These are phyloP conservation scores for Tuctoria greenei DNA, from an alignment of 176 grass and related monocot species.

Conservation along the genomic window DNA sequence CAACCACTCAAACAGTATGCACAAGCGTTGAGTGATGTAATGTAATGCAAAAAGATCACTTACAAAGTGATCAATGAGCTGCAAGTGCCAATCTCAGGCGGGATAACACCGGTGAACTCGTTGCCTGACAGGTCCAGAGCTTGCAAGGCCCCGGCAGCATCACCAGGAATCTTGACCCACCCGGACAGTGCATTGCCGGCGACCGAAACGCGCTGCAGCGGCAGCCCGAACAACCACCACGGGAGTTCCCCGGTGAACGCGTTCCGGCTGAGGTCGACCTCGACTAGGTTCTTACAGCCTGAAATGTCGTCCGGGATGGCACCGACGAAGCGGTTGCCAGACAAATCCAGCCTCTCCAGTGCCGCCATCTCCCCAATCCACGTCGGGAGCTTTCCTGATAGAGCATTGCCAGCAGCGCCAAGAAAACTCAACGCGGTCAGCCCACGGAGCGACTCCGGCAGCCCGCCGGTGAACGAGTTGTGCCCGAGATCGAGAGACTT, in stretches of 20 bases:
- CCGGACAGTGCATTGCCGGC: constrained; percentile 63
- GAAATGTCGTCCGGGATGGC: constrained; percentile 54
- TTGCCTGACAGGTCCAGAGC: constrained; percentile 68
- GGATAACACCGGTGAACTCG: constrained; percentile 48
- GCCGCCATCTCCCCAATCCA: constrained; percentile 77
- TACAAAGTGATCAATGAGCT: constrained; percentile 57
- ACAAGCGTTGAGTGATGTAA: neutral
- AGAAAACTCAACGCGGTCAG: constrained; percentile 54
- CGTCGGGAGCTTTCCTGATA: constrained; percentile 49
- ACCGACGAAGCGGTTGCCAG: constrained; percentile 56
- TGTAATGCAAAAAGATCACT: constrained; percentile 26
- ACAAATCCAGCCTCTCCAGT: constrained; percentile 68
- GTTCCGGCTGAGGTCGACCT: constrained; percentile 62
- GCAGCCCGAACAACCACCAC: constrained; percentile 57
- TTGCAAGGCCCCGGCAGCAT: constrained; percentile 22
- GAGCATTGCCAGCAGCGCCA: constrained; percentile 47
- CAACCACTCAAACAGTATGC: neutral
- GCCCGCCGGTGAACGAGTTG: constrained; percentile 56
- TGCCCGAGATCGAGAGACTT: constrained; percentile 61
- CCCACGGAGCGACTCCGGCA: constrained; percentile 58
- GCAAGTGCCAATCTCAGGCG: constrained; percentile 52
- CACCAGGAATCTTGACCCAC: constrained; percentile 36
- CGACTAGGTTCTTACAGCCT: constrained; percentile 45
- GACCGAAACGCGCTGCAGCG: constrained; percentile 49
- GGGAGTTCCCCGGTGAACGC: constrained; percentile 61